Evolutionary conservation across 2,329 filamentous ascomycete species (phyloP).

Genomic region (Neurospora crassa): DNA sequence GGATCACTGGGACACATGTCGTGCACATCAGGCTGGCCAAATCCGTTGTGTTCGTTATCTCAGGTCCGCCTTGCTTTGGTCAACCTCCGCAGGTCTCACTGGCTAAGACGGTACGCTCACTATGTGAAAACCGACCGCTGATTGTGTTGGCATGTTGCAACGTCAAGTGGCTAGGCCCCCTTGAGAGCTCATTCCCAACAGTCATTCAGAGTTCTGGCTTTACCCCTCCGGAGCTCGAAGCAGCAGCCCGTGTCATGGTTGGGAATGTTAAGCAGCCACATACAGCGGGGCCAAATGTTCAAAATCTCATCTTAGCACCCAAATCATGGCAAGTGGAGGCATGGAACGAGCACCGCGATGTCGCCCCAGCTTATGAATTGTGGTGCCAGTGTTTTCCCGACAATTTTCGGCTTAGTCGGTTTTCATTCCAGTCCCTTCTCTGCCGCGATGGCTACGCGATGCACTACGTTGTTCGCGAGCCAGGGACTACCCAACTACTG

Average conservation of each 20-base stretch:
- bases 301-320: conserved; percentile 23
- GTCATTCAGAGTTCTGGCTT: conserved; percentile 41
- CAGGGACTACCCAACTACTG: conserved; percentile 32
- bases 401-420: conserved; percentile 35
- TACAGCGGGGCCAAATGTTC: conserved; percentile 16
- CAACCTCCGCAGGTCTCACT: conserved; percentile 43
- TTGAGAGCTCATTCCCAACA: conserved; percentile 38
- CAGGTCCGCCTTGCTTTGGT: conserved; percentile 34
- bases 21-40: conserved; percentile 52
- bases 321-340: conserved; percentile 32
- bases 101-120: conserved; percentile 33
- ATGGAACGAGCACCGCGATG: conserved; percentile 31
- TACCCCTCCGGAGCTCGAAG: conserved; percentile 35
- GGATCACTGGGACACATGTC: conserved; percentile 54
- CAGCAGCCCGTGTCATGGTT: conserved; percentile 43
- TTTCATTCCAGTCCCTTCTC: conserved; percentile 36
- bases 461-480: conserved; percentile 47
- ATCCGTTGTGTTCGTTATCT: conserved; percentile 52
- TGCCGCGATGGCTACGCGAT: conserved; percentile 45
- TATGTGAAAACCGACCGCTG: conserved; percentile 39
- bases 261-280: conserved; percentile 21
- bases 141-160: conserved; percentile 44
- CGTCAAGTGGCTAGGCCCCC: conserved; percentile 28
- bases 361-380: conserved; percentile 32
- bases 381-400: conserved; percentile 37